Base-by-base conservation (phyloP, 163 green algal species). In the Scenedesmus sp. region DNA sequence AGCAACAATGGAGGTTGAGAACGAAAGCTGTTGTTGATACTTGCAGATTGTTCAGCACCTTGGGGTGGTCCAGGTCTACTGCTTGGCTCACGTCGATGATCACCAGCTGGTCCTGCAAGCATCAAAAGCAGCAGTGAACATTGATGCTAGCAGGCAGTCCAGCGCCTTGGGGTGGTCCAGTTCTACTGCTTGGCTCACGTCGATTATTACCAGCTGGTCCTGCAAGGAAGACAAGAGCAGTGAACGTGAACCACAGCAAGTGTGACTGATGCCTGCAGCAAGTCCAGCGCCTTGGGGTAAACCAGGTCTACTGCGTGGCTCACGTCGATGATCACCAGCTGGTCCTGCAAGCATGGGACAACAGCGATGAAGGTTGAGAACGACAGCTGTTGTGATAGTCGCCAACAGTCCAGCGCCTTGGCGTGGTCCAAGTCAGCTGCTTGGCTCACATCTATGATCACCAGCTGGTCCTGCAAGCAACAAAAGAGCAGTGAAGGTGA, bases 61-160 rank as follows among this genome's bases (percentile, higher is more conserved):
- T 97, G 1, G 98, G 98, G 92, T 99, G 98, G 94, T 99, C 98
- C 84, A 99, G 95, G 92, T 99, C 98, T 74, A 99, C 98, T 2
- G 96, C 93, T 94, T 99, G 98, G 77, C 95, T 98, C 76, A 99
- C 98, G 93, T 99, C 98, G 90, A 99, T 99, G 87, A 99, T 97
- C 82, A 95, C 97, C 88, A 99, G 94, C 92, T 98, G 90, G 55
- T 96, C 97, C 96, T 99, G 95, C 4, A 59, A 46, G 88, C 86
- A 82, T 46, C 34, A n/a, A 66, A 70, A 64, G 54, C n/a, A 84
- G 59, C 64, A 86, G 57, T 81, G 62, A 2, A 34, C 34, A 46
- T 46, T 46, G 34, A 46, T 46, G 34, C 34, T 46, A 46, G 92
- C 55, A 99, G 94, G 91, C 99, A 99, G 94, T 99, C 98, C 52